These are phyloP conservation scores for Tripterygium wilfordii DNA, from an alignment of 177 flowering plant species.

Conservation along the genomic window DNA sequence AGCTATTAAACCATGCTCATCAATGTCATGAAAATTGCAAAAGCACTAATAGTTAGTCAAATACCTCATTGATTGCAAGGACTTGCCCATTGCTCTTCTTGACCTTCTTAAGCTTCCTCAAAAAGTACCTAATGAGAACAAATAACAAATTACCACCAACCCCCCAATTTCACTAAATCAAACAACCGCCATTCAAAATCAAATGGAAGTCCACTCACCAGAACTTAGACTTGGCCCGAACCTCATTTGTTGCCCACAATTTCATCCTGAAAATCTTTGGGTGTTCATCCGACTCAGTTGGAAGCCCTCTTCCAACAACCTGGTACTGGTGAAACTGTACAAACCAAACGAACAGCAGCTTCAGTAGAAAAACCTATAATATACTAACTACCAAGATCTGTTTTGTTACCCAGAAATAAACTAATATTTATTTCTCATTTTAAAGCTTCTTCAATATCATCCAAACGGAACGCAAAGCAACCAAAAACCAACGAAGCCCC, in stretches of 20 bases:
- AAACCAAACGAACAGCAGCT: neutral
- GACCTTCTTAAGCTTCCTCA: constrained; percentile 69
- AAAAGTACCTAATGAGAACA: constrained; percentile 40
- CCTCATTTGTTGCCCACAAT: constrained; percentile 58
- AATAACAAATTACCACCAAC: neutral
- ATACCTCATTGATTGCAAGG: constrained; percentile 65
- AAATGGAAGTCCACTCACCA: constrained; percentile 38
- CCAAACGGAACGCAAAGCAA: too few relatives aligned
- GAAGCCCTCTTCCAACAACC: constrained; percentile 65
- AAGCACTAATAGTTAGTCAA: too few relatives aligned
- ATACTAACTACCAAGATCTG: too few relatives aligned
- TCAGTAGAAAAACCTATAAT: neutral
- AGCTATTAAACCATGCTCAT: too few relatives aligned
- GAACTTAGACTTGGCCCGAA: constrained; percentile 60
- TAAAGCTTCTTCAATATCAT: too few relatives aligned
- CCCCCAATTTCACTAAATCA: neutral
- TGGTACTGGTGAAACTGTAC: constrained; percentile 59
- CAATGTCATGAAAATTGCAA: too few relatives aligned
- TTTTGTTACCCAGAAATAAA: too few relatives aligned
- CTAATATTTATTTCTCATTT: too few relatives aligned
- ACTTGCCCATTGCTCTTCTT: constrained; percentile 66
- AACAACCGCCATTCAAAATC: neutral
- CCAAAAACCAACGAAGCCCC: too few relatives aligned
- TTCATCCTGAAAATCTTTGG: constrained; percentile 68
- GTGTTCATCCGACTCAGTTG: constrained; percentile 40